Base-by-base conservation (phyloP, 129 eudicot species). In the Gnaphalium uliginosum region DNA sequence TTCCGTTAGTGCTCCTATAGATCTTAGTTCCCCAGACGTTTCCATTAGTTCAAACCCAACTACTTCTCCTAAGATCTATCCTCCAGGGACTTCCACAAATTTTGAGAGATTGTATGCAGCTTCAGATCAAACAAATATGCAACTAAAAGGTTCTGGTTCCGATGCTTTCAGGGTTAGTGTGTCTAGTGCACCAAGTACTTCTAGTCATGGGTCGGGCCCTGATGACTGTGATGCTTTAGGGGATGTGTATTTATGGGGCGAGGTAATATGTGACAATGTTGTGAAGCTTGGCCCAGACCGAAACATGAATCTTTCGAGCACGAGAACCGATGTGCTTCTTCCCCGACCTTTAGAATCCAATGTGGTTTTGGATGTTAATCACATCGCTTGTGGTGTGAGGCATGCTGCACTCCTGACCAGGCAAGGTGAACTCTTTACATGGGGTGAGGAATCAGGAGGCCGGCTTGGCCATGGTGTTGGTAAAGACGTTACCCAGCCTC, bases 361-460 rank as follows among this genome's bases (percentile, higher is more conserved):
- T 72, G 84, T 93, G 11, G 98, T 90, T 64, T 69, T 90, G 71
- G 98, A 93, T 68, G 98, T 93, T 27, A 89, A 85, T 71, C 89
- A 86, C 35, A 85, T 93, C 15, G 95, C 96, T 4, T 93, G 98
- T 81, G 98, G 98, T 66, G 96, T 93, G 22, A 70, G 85, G 67
- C 98, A 93, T 77, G 96, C 96, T 23, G 92, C 96, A 56, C 73
- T 93, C 2, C 90, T 90, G 69, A 93, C 96, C 15, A 80, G 92
- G 78, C 96, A 88, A 78, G 98, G 98, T 8, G 98, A 93, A 74
- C 76, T 88, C 53, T 93, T 93, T 76, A 93, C 91, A 32, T 93
- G 98, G 98, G 98, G 98, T 17, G 96, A 88, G 62, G 96, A 93
- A 75, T 85, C 91, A n/a, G 98, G 98, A 14, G 98, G 98, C 11